Evolutionary conservation across 345 rosid species (phyloP), one percentile per base, ranked within the genome.

Genomic region (Corchorus capsularis): DNA sequence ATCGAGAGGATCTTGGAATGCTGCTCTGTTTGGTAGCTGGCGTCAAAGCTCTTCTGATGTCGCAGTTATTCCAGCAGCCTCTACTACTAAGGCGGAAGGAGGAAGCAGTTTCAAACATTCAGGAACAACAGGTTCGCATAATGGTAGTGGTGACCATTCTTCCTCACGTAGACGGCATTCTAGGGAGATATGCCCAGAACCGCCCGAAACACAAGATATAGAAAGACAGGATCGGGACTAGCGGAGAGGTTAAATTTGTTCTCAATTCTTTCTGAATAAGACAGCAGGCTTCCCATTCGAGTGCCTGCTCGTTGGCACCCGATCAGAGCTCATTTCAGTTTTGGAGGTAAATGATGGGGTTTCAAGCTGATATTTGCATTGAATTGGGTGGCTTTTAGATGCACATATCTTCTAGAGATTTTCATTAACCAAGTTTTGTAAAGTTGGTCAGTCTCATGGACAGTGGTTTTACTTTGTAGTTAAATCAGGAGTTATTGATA

Each of bases 21-120:
- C 96, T 49, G 88, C 98, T 52, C 66, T 96, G 39, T 96, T 96
- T 12, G 97, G 99, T 47, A 96, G 98, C 78, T 96, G 98, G 99
- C 92, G 97, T 9, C 97, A 87, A 59, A 93, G 97, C 64, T 79
- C 96, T n/a, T 92, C 94, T 0, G 98, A 96, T 37, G 87, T 84
- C 77, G 89, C 87, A 2, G 89, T 63, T 49, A 73, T 82, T 61
- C 90, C 89, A 2, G 82, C 83, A 66, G 49, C 87, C 63, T 80
- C 87, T 0, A 55, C 76, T 9, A 37, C 78, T 32, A 80, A 77
- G 80, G 88, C 75, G 39, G 86, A 83, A 79, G 89, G 86, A 49
- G 75, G 84, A 4, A 78, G 87, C 72, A 89, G 97, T 80, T 79
- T 91, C 39, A 95, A 89, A 76, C 92, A 86, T 77, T 92, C 97